Conservation (phyloP, 495 filamentous ascomycete genomes). For the Penicillium egyptiacum region DNA sequence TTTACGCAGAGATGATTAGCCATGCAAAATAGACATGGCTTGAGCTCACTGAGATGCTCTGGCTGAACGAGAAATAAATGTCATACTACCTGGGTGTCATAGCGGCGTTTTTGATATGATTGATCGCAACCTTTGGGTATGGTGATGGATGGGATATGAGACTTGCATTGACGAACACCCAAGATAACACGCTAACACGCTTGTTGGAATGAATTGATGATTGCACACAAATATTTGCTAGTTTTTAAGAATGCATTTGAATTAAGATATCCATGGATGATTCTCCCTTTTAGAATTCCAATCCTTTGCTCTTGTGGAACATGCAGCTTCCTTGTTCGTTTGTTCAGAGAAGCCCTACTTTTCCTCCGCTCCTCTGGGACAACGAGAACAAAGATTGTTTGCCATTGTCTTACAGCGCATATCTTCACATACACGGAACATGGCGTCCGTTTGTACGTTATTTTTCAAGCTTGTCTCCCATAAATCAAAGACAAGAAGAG, state of each 20-base stretch:
- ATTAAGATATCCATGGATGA: not conserved
- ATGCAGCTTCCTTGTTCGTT: not conserved
- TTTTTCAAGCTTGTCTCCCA: not conserved
- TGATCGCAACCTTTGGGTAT: conserved; percentile 4
- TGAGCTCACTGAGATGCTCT: not conserved
- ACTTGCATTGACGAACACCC: conserved; percentile 20
- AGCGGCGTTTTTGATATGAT: conserved; percentile 23
- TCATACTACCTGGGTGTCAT: conserved; percentile 13
- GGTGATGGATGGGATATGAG: conserved; percentile 18
- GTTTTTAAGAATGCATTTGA: not conserved
- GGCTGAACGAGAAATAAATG: not conserved
- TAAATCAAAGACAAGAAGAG: not conserved
- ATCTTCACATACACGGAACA: not conserved
- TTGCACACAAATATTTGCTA: conserved; percentile 9
- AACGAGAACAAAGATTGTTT: not conserved
- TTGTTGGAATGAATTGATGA: conserved; percentile 31
- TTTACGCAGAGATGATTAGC: conserved; percentile 83
- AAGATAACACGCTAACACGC: conserved; percentile 18
- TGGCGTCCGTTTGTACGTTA: not conserved
- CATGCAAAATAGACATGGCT: conserved; percentile 67
- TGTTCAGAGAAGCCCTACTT: not conserved
- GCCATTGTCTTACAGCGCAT: not conserved
- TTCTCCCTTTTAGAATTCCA: not conserved
- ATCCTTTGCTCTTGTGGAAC: not conserved
- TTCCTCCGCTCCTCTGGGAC: not conserved